phyloP scores from a whole-genome alignment of 2,329 filamentous ascomycete genomes.

The Remersonia thermophila region DNA sequence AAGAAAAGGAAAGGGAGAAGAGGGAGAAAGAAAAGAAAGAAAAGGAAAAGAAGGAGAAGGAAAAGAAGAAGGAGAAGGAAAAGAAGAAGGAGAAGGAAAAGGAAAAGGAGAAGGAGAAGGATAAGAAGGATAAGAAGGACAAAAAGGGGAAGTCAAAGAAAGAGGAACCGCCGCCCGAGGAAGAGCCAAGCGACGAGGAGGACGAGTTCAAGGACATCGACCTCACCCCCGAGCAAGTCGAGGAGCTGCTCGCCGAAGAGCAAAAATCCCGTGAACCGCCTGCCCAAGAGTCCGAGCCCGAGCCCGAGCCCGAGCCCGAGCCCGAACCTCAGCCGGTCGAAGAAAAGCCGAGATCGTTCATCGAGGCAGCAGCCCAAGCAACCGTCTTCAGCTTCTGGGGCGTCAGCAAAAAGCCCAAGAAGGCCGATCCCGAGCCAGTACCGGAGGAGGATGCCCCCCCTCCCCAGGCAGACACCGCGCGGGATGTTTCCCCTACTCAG shows the following conservation, averaged over 20 bases:
- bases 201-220: constrained; percentile 25
- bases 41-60: constrained; percentile 5
- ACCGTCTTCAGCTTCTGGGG: constrained; percentile 48
- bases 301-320: too few relatives aligned
- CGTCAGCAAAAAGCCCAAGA: constrained; percentile 31
- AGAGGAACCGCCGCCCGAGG: constrained; percentile 3
- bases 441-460: constrained; percentile 7
- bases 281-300: too few relatives aligned
- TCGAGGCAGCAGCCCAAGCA: constrained; percentile 14
- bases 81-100: constrained; percentile 20
- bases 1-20: background rate
- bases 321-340: constrained; percentile 7
- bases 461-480: constrained; percentile 14
- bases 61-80: constrained; percentile 19
- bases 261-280: too few relatives aligned
- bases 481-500: too few relatives aligned
- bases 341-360: constrained; percentile 15
- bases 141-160: constrained; percentile 17
- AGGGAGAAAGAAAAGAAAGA: background rate
- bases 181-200: constrained; percentile 14
- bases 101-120: constrained; percentile 13
- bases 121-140: constrained; percentile 16
- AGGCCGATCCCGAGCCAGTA: constrained; percentile 20
- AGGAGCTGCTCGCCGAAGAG: constrained; percentile 26
- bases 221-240: constrained; percentile 30